Evolutionary conservation across 1,284 basidiomycete species (phyloP), one percentile per base, ranked within the genome.

Genomic region (Trametes sp.): DNA sequence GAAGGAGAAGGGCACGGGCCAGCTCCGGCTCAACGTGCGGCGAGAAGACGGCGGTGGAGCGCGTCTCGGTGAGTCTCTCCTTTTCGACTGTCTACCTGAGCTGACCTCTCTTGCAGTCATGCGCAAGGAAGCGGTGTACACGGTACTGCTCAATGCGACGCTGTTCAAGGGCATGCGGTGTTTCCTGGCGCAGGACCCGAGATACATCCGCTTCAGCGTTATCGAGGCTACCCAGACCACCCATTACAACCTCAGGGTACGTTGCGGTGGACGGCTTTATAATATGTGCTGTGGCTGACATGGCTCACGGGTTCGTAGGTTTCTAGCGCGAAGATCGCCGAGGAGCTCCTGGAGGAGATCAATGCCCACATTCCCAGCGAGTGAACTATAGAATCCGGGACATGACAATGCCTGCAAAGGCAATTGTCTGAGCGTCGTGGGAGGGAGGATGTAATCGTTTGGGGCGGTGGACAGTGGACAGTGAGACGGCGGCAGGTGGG

Each of bases 91-190:
- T n/a, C 41, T 10, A 28, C 44, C 23, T 23, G 16, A 46, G 11
- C 49, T 63, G 38, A 61, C 38, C 21, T n/a, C 23, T 31, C 23
- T 26, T 54, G 23, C 56, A 96, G 96, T 98, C 41, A 98, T 98
- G 95, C 87, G 96, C 61, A 94, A 96, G 69, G 96, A 98, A 70
- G 96, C 95, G 1, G 94, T 97, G 11, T 87, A 93, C 71, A 84
- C 93, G 0, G 78, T 98, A 51, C 80, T 98, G 58, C 81, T 98
- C 57, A 98, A 98, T 72, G 88, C 93, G 42, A 85, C 89, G 36
- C 81, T 98, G 51, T 98, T 97, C 82, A 81, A 84, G 66, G 95
- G 95, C 23, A 95, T 97, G 93, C 84, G 84, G 55, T 92, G 89
- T 76, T 82, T 84, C 65, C 75, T 92, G 71, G 87, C 92, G 61